These are phyloP conservation scores for Barnettozyma sp. DNA, from an alignment of 805 yeast species.

Conservation along the genomic window DNA sequence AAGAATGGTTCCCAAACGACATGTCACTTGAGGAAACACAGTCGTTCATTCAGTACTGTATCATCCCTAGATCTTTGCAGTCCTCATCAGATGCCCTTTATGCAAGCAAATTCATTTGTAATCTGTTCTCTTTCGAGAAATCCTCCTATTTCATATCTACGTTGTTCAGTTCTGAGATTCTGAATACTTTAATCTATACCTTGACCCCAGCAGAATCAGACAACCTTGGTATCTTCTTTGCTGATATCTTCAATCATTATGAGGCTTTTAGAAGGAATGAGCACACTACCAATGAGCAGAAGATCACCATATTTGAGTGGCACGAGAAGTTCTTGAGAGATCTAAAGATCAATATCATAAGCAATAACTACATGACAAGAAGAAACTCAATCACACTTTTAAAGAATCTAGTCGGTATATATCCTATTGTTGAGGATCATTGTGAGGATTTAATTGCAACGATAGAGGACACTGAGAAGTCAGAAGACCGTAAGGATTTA, in stretches of 20 bases:
- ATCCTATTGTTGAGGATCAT: constrained; percentile 64
- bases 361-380: constrained; percentile 65
- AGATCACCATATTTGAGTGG: constrained; percentile 42
- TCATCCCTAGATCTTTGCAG: constrained; percentile 69
- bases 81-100: constrained; percentile 81
- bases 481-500: constrained; percentile 73
- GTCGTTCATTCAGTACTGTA: constrained; percentile 51
- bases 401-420: constrained; percentile 54
- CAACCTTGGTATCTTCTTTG: constrained; percentile 68
- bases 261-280: constrained; percentile 38
- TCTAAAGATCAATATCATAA: constrained; percentile 23
- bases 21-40: constrained; percentile 19
- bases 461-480: constrained; percentile 40
- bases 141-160: no score
- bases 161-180: constrained; percentile 37
- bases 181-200: constrained; percentile 57
- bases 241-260: constrained; percentile 43
- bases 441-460: constrained; percentile 44
- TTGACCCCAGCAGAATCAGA: constrained; percentile 76
- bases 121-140: constrained; percentile 37
- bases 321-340: constrained; percentile 41
- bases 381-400: constrained; percentile 74
- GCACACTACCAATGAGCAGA: constrained; percentile 24
- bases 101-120: constrained; percentile 52
- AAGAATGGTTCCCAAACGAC: constrained; percentile 36